Evolutionary conservation across 306 rosid species (phyloP).

Genomic region (Cucumis melo): DNA sequence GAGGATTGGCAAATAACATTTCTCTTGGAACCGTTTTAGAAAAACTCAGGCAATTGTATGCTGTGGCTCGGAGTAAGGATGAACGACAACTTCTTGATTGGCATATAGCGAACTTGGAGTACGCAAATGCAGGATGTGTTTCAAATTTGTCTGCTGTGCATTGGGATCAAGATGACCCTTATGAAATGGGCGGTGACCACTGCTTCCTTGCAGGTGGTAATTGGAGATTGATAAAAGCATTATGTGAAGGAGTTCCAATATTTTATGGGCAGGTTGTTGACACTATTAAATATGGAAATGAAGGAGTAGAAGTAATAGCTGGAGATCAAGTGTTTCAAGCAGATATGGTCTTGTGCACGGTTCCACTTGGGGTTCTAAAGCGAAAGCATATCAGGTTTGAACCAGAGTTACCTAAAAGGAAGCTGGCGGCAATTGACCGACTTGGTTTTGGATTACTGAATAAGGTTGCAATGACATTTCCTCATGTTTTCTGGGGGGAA

Average conservation of each 20-base stretch:
- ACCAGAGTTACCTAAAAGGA: conserved; percentile 73
- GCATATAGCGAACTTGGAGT: conserved; percentile 93
- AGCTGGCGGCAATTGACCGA: conserved; percentile 68
- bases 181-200: conserved; percentile 95
- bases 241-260: conserved; percentile 73
- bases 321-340: conserved; percentile 68
- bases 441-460: conserved; percentile 89
- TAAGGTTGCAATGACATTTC: conserved; percentile 87
- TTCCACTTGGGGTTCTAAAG: conserved; percentile 89
- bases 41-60: conserved; percentile 57
- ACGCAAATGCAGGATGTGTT: conserved; percentile 96
- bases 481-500: conserved; percentile 93
- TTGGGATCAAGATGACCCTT: conserved; percentile 99
- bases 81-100: conserved; percentile 85
- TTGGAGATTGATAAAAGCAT: conserved; percentile 66
- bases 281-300: conserved; percentile 47
- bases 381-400: conserved; percentile 43
- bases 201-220: conserved; percentile 96
- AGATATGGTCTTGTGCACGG: conserved; percentile 70
- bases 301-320: conserved; percentile 63
- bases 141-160: conserved; percentile 77
- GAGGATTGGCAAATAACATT: conserved; percentile 60
- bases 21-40: conserved; percentile 83
- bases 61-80: conserved; percentile 42
- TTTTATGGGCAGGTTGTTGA: conserved; percentile 54